Conservation (phyloP, 2,329 filamentous ascomycete species). For the Neopestalotiopsis clavispora region DNA sequence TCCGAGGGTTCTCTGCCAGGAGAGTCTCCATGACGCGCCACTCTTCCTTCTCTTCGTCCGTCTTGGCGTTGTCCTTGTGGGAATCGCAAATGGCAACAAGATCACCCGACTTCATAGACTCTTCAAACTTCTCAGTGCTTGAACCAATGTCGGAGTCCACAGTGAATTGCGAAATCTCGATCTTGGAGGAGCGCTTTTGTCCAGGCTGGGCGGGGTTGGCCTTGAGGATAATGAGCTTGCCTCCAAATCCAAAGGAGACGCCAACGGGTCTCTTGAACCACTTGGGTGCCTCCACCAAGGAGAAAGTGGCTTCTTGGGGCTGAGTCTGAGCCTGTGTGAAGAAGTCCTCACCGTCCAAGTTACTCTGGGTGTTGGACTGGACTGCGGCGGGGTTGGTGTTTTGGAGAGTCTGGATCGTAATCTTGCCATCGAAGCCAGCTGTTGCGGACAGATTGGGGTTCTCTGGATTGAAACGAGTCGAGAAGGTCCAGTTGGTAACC, state of each 20-base stretch:
- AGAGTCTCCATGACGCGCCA: slow-evolving; percentile 95
- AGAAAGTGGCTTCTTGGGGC: slow-evolving; percentile 88
- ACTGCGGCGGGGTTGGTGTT: slow-evolving; percentile 84
- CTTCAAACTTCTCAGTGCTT: slow-evolving; percentile 86
- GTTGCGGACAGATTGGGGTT: slow-evolving; percentile 93
- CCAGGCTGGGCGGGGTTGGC: slow-evolving; percentile 62
- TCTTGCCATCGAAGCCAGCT: slow-evolving; percentile 96
- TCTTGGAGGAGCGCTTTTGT: slow-evolving; percentile 72
- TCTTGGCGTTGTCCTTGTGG: slow-evolving; percentile 75
- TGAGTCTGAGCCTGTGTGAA: slow-evolving; percentile 93
- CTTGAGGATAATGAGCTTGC: slow-evolving; percentile 82
- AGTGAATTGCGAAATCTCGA: slow-evolving; percentile 86
- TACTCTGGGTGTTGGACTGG: slow-evolving; percentile 68
- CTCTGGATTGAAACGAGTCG: slow-evolving; percentile 90
- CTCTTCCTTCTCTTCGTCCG: slow-evolving; percentile 91
- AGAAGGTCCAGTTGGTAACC: slow-evolving; percentile 99
- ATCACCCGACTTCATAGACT: slow-evolving; percentile 78
- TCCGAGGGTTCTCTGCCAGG: slow-evolving; percentile 82
- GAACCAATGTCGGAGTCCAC: slow-evolving; percentile 85
- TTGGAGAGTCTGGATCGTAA: slow-evolving; percentile 90
- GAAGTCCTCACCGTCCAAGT: slow-evolving; percentile 91
- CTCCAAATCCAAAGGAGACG: slow-evolving; percentile 93
- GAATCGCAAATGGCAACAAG: slow-evolving; percentile 79
- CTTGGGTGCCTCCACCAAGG: slow-evolving; percentile 81
- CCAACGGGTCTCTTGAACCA: slow-evolving; percentile 88